These are phyloP conservation scores for Fusarium tjaetaba DNA, from an alignment of 2,329 filamentous ascomycete species.

Conservation along the genomic window DNA sequence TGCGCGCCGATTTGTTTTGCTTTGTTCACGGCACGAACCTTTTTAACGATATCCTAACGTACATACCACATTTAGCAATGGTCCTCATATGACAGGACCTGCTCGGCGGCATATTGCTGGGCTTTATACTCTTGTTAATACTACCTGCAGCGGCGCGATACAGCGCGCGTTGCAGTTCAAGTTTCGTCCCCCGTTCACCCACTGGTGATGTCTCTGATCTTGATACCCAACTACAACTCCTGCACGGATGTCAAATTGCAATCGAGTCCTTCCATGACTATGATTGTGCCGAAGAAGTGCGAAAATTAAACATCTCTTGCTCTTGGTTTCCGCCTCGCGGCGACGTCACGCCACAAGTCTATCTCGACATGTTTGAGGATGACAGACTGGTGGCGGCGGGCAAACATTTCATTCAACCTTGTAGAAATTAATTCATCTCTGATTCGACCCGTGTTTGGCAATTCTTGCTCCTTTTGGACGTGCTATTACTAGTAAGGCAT, in stretches of 20 bases:
- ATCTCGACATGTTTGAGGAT: slow-evolving; percentile 17
- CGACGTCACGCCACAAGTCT: slow-evolving; percentile 39
- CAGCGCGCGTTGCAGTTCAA: slow-evolving; percentile 30
- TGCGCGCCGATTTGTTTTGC: slow-evolving; percentile 25
- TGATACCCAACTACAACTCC: slow-evolving; percentile 28
- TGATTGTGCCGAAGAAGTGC: slow-evolving; percentile 99
- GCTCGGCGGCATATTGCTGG: slow-evolving; percentile 18
- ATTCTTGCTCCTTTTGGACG: slow-evolving; percentile 4
- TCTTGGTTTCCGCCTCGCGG: slow-evolving; percentile 44
- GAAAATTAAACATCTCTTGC: slow-evolving; percentile 70
- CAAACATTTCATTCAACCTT: slow-evolving; percentile 37
- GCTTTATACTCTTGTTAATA: slow-evolving; percentile 43
- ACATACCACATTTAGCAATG: slow-evolving; percentile 36
- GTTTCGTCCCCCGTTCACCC: slow-evolving; percentile 17
- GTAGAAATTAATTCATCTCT: slow-evolving; percentile 17
- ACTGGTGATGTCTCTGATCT: neutral
- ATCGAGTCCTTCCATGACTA: slow-evolving; percentile 85
- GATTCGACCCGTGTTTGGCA: neutral
- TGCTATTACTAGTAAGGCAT: slow-evolving; percentile 1
- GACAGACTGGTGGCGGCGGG: slow-evolving; percentile 42
- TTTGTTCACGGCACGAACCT: slow-evolving; percentile 30
- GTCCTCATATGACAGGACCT: slow-evolving; percentile 22
- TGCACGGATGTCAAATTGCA: slow-evolving; percentile 99
- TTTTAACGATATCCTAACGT: slow-evolving; percentile 46
- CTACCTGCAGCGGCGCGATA: slow-evolving; percentile 30